Conservation (phyloP, 352 stramenopile genomes). For the Pythium oligandrum region DNA sequence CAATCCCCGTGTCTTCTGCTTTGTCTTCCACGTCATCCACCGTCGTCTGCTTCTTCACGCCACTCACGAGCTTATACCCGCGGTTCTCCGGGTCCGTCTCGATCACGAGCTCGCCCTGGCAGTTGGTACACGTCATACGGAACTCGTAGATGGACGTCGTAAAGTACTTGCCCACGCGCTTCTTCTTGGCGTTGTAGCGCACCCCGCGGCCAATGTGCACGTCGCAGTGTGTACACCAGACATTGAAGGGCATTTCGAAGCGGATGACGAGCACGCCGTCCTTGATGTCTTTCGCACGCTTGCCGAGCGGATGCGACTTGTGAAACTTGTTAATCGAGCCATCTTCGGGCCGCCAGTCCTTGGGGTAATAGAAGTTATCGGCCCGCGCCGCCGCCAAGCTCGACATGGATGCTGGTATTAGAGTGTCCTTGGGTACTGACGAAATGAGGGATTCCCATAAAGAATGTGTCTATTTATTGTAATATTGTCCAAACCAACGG, state of each 20-base stretch:
- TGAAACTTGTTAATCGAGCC: slow-evolving; percentile 86
- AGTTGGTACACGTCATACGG: slow-evolving; percentile 89
- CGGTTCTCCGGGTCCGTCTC: slow-evolving; percentile 93
- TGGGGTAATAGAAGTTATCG: slow-evolving; percentile 97
- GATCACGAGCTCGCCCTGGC: slow-evolving; percentile 87
- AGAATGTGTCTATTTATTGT: too few relatives aligned
- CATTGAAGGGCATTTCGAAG: slow-evolving; percentile 97
- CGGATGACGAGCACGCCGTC: slow-evolving; percentile 91
- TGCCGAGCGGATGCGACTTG: slow-evolving; percentile 66
- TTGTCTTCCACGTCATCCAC: slow-evolving; percentile 14
- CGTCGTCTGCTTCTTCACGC: slow-evolving; percentile 83
- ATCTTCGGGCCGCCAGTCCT: slow-evolving; percentile 86
- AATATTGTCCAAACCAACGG: too few relatives aligned
- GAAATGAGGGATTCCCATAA: too few relatives aligned
- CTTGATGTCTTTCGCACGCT: slow-evolving; percentile 81
- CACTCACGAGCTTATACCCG: slow-evolving; percentile 84
- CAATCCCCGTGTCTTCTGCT: not conserved
- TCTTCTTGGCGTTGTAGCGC: slow-evolving; percentile 97
- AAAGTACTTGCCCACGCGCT: slow-evolving; percentile 88
- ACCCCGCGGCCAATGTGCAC: slow-evolving; percentile 80
- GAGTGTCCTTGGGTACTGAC: not conserved
- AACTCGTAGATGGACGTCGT: slow-evolving; percentile 94
- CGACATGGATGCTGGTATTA: slow-evolving; percentile 75
- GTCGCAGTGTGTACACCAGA: slow-evolving; percentile 86
- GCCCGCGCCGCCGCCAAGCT: slow-evolving; percentile 94